Percentiles rank a stretch among this genome's conserved stretches.
Conservation (phyloP, 2,329 filamentous ascomycete genomes). For the Cladophialophora psammophila region DNA sequence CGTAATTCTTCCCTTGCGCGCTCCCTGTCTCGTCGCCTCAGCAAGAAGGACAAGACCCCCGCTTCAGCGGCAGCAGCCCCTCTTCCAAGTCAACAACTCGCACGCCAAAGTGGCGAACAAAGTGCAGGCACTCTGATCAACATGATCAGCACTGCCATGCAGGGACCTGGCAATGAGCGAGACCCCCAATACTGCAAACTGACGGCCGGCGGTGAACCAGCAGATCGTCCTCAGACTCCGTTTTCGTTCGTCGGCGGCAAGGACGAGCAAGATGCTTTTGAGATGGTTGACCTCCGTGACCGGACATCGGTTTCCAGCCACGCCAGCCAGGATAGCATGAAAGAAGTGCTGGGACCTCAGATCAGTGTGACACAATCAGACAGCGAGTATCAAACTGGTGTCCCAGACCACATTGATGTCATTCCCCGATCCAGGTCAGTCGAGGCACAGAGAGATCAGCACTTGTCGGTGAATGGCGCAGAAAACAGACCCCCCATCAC, state of each 20-base stretch:
- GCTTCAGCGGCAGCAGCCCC: constrained; percentile 18
- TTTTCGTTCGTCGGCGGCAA: constrained; percentile 73
- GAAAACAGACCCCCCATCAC: constrained; percentile 37
- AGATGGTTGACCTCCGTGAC: constrained; percentile 37
- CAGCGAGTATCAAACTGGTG: constrained; percentile 12
- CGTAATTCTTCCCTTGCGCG: constrained; percentile 38
- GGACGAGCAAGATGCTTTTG: constrained; percentile 38
- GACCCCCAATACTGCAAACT: constrained; percentile 34
- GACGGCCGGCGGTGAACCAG: constrained; percentile 53
- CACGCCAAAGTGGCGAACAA: constrained; percentile 32
- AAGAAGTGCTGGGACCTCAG: constrained; percentile 14
- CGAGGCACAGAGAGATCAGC: constrained; percentile 16
- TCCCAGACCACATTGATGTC: constrained; percentile 32
- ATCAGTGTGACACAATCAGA: constrained; percentile 22
- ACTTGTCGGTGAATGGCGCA: constrained; percentile 27
- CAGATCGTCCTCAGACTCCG: constrained; percentile 71
- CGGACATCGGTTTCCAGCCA: constrained; percentile 20
- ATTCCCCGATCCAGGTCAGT: constrained; percentile 27
- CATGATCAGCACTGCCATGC: constrained; percentile 38
- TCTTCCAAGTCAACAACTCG: constrained; percentile 39
- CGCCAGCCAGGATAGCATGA: constrained; percentile 29
- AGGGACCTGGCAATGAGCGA: constrained; percentile 26
- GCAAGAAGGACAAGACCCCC: constrained; percentile 34
- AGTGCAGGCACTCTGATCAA: constrained; percentile 36
- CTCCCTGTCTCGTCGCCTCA: constrained; percentile 37